phyloP scores from a whole-genome alignment of 768 basidiomycete species.

The Coprinopsis cinerea region DNA sequence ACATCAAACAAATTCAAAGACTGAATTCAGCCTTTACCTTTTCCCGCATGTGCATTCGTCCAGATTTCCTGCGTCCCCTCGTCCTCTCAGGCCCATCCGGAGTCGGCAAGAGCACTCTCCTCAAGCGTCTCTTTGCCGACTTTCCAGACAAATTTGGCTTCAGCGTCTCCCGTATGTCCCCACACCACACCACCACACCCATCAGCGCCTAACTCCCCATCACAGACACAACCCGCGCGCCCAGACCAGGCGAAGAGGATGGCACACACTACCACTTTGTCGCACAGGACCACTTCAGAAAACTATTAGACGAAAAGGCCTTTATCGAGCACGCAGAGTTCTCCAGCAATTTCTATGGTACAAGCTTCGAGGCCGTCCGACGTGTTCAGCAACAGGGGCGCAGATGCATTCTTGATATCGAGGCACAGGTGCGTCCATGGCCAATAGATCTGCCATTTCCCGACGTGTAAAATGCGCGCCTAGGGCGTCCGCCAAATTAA shows the following conservation, averaged over 20 bases:
- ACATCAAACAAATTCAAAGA: background rate
- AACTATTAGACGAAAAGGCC: slow-evolving; percentile 60
- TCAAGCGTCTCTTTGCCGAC: slow-evolving; percentile 73
- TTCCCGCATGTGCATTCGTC: slow-evolving; percentile 8
- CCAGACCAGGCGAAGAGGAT: slow-evolving; percentile 75
- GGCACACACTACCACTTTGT: slow-evolving; percentile 90
- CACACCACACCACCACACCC: slow-evolving; percentile 11
- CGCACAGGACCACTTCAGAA: slow-evolving; percentile 58
- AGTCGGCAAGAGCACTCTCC: slow-evolving; percentile 90
- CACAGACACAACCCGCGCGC: slow-evolving; percentile 83
- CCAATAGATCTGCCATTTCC: background rate
- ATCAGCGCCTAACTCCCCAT: slow-evolving; percentile 12
- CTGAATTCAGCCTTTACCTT: background rate
- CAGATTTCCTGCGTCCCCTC: slow-evolving; percentile 58
- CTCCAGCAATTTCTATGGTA: slow-evolving; percentile 91
- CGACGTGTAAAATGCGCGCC: slow-evolving; percentile 12
- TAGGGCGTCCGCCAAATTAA: slow-evolving; percentile 94
- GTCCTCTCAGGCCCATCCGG: slow-evolving; percentile 90
- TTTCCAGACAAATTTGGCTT: slow-evolving; percentile 87
- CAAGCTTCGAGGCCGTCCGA: slow-evolving; percentile 71
- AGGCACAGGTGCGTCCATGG: slow-evolving; percentile 71
- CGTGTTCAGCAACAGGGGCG: slow-evolving; percentile 61
- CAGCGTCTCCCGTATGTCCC: slow-evolving; percentile 77
- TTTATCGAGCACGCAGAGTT: slow-evolving; percentile 97
- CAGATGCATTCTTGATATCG: slow-evolving; percentile 93